These are phyloP conservation scores for Ambrosia artemisiifolia DNA, from an alignment of 129 eudicot species.

Conservation along the genomic window DNA sequence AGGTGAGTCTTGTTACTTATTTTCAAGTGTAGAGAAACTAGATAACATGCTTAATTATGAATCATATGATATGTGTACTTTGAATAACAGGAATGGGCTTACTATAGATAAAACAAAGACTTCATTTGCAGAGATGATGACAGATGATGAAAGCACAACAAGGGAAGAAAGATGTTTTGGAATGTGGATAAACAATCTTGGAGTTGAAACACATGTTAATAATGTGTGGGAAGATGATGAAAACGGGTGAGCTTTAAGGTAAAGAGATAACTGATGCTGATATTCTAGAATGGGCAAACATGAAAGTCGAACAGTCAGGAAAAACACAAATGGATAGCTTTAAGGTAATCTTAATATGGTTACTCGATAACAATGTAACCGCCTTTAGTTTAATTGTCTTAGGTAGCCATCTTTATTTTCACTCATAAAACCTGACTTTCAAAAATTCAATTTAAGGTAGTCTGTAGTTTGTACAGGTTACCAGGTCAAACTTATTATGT, in stretches of 20 bases:
- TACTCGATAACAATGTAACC: not conserved
- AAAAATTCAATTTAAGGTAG: not conserved
- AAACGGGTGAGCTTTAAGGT: constrained; percentile 68
- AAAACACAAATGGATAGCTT: constrained; percentile 81
- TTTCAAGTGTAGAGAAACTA: not conserved
- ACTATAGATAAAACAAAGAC: constrained; percentile 38
- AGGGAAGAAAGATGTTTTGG: constrained; percentile 82
- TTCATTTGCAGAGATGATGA: constrained; percentile 57
- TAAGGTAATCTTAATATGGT: constrained; percentile 44
- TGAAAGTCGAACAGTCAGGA: constrained; percentile 63
- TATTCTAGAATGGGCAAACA: constrained; percentile 88
- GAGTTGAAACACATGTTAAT: constrained; percentile 63
- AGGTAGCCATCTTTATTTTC: not conserved
- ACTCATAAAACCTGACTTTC: not conserved
- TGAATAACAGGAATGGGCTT: constrained; percentile 64
- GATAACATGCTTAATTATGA: not conserved
- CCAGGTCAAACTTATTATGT: not conserved
- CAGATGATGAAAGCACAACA: constrained; percentile 69
- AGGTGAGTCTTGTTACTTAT: constrained; percentile 31
- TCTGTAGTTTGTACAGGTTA: not conserved
- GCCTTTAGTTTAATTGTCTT: constrained; percentile 1
- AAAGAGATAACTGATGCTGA: constrained; percentile 81
- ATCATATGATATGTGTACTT: constrained; percentile 3
- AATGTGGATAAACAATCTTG: constrained; percentile 88
- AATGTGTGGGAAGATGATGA: constrained; percentile 75